phyloP scores from a whole-genome alignment of 1,139 yeast genomes.

The Williopsis jadinii region DNA sequence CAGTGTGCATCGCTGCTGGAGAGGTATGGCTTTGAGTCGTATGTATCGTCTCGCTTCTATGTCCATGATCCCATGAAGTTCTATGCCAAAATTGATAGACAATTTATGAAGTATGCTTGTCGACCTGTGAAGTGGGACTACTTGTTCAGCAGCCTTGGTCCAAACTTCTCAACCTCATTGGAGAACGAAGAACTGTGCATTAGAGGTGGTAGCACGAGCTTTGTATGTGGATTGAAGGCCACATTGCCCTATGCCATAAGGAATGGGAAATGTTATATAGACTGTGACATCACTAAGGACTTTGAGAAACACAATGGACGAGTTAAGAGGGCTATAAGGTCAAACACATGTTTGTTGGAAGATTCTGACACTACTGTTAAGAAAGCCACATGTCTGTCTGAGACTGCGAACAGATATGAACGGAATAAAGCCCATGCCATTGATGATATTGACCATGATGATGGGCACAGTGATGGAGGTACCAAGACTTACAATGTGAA shows the following conservation, averaged over 20 bases:
- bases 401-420: too few relatives aligned
- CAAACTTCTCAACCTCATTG: not conserved
- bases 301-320: too few relatives aligned
- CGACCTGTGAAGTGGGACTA: not conserved
- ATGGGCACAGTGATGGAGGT: too few relatives aligned
- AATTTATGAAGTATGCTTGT: not conserved
- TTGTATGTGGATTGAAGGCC: not conserved
- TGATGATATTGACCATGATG: too few relatives aligned
- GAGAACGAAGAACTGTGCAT: not conserved
- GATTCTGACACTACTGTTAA: too few relatives aligned
- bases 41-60: not conserved
- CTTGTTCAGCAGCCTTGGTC: not conserved
- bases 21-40: not conserved
- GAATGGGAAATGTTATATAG: not conserved
- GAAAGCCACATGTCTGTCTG: too few relatives aligned
- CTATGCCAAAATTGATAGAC: not conserved
- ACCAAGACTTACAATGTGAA: too few relatives aligned
- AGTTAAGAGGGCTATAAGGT: too few relatives aligned
- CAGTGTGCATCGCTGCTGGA: not conserved
- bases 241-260: not conserved
- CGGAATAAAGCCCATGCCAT: too few relatives aligned
- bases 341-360: too few relatives aligned
- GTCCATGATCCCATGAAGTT: not conserved
- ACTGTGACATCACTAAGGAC: not conserved
- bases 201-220: not conserved